Conservation (phyloP, 805 yeast genomes). For the Yarrowia divulgata region DNA sequence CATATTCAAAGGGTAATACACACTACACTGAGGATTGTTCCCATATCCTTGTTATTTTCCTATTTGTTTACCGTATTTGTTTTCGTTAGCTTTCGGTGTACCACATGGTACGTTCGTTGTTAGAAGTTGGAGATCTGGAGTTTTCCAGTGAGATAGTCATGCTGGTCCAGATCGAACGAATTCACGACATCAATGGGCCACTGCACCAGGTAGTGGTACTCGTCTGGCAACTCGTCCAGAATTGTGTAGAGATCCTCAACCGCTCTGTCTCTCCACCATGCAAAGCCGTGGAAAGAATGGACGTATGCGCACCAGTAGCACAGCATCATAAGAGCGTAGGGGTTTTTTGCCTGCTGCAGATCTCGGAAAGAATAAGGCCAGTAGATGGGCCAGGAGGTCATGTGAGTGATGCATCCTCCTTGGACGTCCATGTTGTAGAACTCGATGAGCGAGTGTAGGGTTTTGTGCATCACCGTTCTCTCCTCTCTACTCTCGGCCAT, state of each 20-base stretch:
- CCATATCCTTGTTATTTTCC: too few relatives aligned
- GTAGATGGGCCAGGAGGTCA: slow-evolving; percentile 20
- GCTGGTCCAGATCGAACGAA: neutral
- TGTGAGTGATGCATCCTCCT: slow-evolving; percentile 21
- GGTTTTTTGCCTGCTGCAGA: neutral
- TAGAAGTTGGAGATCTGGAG: neutral
- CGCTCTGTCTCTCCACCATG: slow-evolving; percentile 33
- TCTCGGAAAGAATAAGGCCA: neutral
- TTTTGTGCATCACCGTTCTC: neutral
- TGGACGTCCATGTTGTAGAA: slow-evolving; percentile 20
- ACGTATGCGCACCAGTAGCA: slow-evolving; percentile 25
- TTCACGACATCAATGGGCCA: neutral
- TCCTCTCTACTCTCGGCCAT: neutral
- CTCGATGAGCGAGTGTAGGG: neutral
- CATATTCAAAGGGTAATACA: too few relatives aligned
- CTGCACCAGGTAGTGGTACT: slow-evolving; percentile 7
- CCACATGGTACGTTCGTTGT: too few relatives aligned
- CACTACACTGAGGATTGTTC: too few relatives aligned
- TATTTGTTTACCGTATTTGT: too few relatives aligned
- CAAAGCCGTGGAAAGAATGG: slow-evolving; percentile 5
- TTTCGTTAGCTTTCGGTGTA: too few relatives aligned
- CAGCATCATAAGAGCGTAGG: slow-evolving; percentile 1
- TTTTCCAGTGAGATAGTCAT: slow-evolving; percentile 2
- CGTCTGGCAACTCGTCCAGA: neutral
- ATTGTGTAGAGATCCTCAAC: neutral